phyloP scores from a whole-genome alignment of 331 rosid species.

The Prunus yedoensis region DNA sequence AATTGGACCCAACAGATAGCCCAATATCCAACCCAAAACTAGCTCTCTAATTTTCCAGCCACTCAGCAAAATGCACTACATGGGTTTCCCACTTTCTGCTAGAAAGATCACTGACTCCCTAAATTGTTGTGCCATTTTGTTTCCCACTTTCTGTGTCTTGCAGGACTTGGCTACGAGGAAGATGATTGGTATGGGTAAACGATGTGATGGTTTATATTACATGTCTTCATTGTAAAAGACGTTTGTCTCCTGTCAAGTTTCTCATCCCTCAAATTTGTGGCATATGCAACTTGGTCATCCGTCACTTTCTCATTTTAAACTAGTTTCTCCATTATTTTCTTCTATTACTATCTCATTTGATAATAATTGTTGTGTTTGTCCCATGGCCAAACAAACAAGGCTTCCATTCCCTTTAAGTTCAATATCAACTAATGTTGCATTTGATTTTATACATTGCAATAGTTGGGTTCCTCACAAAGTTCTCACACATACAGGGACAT shows the following conservation, averaged over 20 bases:
- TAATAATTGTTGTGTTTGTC: slow-evolving; percentile 11
- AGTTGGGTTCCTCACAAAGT: neutral
- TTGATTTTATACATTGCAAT: too few species aligned
- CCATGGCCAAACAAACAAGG: neutral
- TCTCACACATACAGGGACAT: neutral
- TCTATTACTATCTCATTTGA: neutral
- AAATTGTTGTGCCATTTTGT: neutral
- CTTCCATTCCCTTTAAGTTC: neutral
- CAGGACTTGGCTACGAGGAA: slow-evolving; percentile 8
- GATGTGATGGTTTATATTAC: slow-evolving; percentile 1
- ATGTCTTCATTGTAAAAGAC: neutral
- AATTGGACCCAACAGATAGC: too few species aligned
- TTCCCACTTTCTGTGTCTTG: slow-evolving; percentile 5
- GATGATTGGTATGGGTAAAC: slow-evolving; percentile 11
- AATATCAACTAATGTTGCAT: neutral
- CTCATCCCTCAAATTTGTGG: neutral
- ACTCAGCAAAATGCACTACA: neutral
- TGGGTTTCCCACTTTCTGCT: neutral
- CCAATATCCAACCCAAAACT: too few species aligned
- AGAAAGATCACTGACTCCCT: neutral
- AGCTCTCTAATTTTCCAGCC: neutral
- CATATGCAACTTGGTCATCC: neutral
- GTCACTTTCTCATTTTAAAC: neutral
- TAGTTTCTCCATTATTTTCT: neutral
- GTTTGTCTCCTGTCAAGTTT: neutral